Conservation (phyloP, 208 protist species). For the Sergeia podlipaevii region DNA sequence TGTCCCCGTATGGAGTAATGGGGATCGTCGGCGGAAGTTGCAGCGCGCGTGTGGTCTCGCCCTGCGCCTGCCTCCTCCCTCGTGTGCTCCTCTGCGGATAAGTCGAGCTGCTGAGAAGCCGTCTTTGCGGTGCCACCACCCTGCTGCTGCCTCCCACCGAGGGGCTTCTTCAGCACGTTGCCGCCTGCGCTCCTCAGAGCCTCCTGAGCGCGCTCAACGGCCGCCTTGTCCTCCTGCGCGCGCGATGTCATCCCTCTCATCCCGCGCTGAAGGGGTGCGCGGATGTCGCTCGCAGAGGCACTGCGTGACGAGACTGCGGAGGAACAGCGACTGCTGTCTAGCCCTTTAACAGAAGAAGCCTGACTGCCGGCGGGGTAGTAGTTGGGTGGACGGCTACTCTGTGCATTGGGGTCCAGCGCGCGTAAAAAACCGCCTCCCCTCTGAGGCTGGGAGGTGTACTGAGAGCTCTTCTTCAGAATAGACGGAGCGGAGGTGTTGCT, state of each 20-base stretch:
- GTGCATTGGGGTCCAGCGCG: slow-evolving; percentile 3
- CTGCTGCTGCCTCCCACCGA: slow-evolving; percentile 7
- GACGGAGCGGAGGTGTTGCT: slow-evolving; percentile 2
- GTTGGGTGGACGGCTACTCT: background rate
- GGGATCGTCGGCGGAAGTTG: slow-evolving; percentile 16
- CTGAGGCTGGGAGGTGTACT: too few relatives aligned
- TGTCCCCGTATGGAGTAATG: background rate
- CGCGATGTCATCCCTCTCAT: too few relatives aligned
- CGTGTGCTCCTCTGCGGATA: slow-evolving; percentile 25
- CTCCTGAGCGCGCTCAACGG: slow-evolving; percentile 25
- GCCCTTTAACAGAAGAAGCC: background rate
- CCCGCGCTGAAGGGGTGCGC: background rate
- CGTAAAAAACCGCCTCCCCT: background rate
- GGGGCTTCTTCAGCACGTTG: slow-evolving; percentile 24
- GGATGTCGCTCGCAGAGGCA: background rate
- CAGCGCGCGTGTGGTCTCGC: slow-evolving; percentile 1
- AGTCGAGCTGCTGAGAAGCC: too few relatives aligned
- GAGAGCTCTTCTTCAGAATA: slow-evolving; percentile 14
- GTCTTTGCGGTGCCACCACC: too few relatives aligned
- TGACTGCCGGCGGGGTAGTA: background rate
- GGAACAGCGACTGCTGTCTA: background rate
- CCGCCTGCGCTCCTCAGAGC: slow-evolving; percentile 21
- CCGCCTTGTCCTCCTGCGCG: slow-evolving; percentile 27
- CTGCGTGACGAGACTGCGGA: background rate
- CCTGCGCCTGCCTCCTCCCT: background rate